Evolutionary conservation across 2,329 filamentous ascomycete genomes (phyloP).

Genomic region (Leptographium radiaticola): DNA sequence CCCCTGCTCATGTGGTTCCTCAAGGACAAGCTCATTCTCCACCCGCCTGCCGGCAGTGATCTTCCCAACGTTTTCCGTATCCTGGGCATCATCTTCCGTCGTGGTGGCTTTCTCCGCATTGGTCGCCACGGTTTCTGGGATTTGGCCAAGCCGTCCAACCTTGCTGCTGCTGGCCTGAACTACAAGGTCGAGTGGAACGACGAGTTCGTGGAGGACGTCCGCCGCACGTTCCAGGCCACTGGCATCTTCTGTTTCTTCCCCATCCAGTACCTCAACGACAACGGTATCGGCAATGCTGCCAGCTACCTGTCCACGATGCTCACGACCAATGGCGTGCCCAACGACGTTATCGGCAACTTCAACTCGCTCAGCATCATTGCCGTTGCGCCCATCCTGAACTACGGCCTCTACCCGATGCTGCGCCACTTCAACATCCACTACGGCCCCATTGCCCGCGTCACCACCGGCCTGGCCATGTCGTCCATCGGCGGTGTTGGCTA

Average conservation of each 20-base stretch:
- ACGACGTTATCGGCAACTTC: constrained; percentile 63
- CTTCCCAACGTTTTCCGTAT: constrained; percentile 29
- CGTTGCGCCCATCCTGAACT: constrained; percentile 58
- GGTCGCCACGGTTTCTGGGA: constrained; percentile 47
- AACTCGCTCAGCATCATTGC: constrained; percentile 64
- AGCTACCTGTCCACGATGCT: constrained; percentile 34
- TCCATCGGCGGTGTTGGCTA: constrained; percentile 31
- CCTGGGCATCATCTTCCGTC: constrained; percentile 25
- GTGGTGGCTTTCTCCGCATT: constrained; percentile 24
- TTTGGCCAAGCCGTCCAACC: constrained; percentile 51
- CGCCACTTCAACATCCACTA: constrained; percentile 52
- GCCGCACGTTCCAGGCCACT: constrained; percentile 54
- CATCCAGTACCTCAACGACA: constrained; percentile 30
- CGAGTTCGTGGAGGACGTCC: constrained; percentile 31
- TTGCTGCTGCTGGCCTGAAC: constrained; percentile 25
- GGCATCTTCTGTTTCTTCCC: constrained; percentile 51
- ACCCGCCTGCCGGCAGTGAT: constrained; percentile 32
- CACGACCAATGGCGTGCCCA: constrained; percentile 53
- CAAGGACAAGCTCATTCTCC: constrained; percentile 26
- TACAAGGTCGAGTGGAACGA: constrained; percentile 40
- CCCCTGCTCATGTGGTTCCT: constrained; percentile 29
- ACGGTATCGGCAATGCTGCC: constrained; percentile 35
- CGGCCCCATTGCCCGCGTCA: constrained; percentile 65
- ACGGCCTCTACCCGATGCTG: constrained; percentile 53
- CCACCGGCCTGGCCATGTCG: constrained; percentile 38